A percentile compares a stretch with the other conserved stretches of the same genome.
These are phyloP conservation scores for Persicaria tinctoria DNA, from an alignment of 148 eudicot genomes.

Conservation along the genomic window DNA sequence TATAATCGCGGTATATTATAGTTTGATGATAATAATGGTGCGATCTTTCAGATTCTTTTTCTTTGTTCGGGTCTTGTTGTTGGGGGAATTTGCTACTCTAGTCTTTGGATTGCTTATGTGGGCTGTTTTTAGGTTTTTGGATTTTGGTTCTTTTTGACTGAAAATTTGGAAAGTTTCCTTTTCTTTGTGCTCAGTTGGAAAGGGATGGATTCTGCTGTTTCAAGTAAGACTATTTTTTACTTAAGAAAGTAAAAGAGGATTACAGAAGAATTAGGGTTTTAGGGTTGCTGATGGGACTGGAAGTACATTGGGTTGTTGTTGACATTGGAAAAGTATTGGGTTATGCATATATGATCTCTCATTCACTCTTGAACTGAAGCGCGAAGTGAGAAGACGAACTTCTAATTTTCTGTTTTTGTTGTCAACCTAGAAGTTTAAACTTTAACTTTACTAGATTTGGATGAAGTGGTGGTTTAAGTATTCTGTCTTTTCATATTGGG, in stretches of 20 bases:
- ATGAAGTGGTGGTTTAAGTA: not conserved
- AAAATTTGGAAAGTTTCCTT: not conserved
- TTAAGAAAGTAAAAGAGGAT: not conserved
- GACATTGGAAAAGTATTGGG: not conserved
- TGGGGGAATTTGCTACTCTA: not conserved
- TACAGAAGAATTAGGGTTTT: not conserved
- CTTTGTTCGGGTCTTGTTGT: not conserved
- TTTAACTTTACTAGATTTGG: not conserved
- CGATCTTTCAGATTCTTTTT: not conserved
- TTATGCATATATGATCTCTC: not conserved
- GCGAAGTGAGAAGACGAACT: too few species aligned
- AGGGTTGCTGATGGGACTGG: not conserved
- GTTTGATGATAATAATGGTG: not conserved
- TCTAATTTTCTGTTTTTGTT: not conserved
- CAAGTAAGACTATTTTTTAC: not conserved
- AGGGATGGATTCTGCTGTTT: not conserved
- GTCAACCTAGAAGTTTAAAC: not conserved
- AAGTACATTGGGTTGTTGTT: not conserved
- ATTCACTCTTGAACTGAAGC: not conserved
- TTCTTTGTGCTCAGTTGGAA: not conserved
- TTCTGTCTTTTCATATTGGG: not conserved
- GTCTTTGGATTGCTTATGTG: conserved; percentile 4
- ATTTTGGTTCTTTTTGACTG: not conserved
- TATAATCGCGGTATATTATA: not conserved
- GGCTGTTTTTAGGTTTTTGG: not conserved